Evolutionary conservation across 805 yeast genomes (phyloP), one percentile per base, ranked within the genome.

Genomic region (Lachancea sp.): DNA sequence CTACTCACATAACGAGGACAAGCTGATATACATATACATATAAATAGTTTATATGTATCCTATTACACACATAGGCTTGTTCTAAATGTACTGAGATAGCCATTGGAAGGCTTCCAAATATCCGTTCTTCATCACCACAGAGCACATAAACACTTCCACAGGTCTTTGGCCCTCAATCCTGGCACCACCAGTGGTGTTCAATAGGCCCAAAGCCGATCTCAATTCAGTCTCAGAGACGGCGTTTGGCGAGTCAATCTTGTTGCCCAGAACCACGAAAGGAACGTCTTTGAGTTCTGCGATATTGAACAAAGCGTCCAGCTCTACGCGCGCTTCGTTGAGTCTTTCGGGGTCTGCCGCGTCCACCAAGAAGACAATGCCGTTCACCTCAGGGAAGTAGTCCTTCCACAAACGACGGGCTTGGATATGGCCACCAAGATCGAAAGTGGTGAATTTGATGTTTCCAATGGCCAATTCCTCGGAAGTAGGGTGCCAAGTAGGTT

Each of bases 321-420:
- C 99, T 36, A 89, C 88, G 70, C 86, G 85, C 50, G 96, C 85
- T 74, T 93, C 99, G 55, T 85, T 85, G 58, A 93, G 85, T 69
- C 99, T 84, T 65, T 83, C 95, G 32, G 93, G 82, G 65, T 93
- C 99, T 45, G 98, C 98, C 46, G 95, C 95, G 66, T 93, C 99
- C 27, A 93, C 97, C 48, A 93, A 74, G 68, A 85, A 93, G 27
- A 93, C 98, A 55, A 93, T 93, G 46, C 97, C 99, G 67, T 89
- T 86, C 41, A 93, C 99, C 71, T 93, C 99, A 48, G 99, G 99
- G 83, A 93, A 93, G 69, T 93, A 93, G 67, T 93, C 98, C 66
- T 90, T 90, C 99, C 99, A 93, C 63, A 93, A 81, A 71, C 99
- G 88, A 72, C 99, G 90, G 41, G 99, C 98, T 71, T 91, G 97